phyloP scores from a whole-genome alignment of 306 rosid species.

The Vicia villosa region DNA sequence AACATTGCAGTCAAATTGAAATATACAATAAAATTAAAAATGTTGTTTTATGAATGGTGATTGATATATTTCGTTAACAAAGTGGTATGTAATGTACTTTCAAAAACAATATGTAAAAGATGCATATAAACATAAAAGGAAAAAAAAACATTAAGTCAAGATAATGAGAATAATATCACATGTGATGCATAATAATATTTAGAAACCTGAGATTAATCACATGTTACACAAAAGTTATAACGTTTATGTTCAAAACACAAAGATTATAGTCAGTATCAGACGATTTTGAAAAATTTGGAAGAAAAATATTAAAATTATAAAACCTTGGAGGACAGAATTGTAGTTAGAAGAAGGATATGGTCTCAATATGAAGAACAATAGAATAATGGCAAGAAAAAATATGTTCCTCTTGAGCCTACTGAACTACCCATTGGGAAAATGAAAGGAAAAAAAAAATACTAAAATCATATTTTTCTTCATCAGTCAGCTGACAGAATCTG shows the following conservation, averaged over 20 bases:
- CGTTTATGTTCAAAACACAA: neutral
- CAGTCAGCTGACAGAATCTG: neutral
- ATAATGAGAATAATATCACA: neutral
- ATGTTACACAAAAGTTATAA: neutral
- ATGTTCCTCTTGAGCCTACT: neutral
- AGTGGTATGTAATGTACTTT: neutral
- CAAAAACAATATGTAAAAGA: neutral
- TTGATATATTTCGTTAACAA: slow-evolving; percentile 5
- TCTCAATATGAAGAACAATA: neutral
- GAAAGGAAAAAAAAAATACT: neutral
- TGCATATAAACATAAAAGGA: neutral
- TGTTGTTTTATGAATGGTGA: neutral
- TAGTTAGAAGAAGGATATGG: neutral
- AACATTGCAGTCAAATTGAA: neutral
- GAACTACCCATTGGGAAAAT: neutral
- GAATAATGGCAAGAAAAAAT: slow-evolving; percentile 4
- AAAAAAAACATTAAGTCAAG: neutral
- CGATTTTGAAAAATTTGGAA: neutral
- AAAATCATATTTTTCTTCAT: neutral
- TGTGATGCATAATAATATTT: slow-evolving; percentile 2
- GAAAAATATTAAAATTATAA: slow-evolving; percentile 7
- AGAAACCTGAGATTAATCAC: neutral
- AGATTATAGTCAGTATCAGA: neutral
- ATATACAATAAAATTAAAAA: neutral
- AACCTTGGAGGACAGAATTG: neutral